Evolutionary conservation across 768 basidiomycete genomes (phyloP).

Genomic region (Tylopilus subfusipes): DNA sequence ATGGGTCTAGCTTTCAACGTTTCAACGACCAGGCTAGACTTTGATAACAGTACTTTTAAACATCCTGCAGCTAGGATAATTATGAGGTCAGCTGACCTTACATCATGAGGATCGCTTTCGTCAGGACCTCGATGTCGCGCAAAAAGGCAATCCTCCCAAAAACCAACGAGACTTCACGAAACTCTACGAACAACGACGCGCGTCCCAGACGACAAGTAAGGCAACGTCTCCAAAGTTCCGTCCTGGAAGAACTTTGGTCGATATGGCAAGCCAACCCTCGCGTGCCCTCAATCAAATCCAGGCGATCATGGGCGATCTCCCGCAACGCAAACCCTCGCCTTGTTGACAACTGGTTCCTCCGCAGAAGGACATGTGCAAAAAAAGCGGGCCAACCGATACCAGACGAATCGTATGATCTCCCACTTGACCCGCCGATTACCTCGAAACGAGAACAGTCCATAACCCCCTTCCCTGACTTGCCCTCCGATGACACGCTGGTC

Average conservation of each 20-base stretch:
- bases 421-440: conserved; percentile 1
- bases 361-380: conserved; percentile 25
- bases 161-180: neutral
- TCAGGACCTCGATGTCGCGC: conserved; percentile 11
- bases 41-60: neutral
- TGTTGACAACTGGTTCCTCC: conserved; percentile 27
- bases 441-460: conserved; percentile 14
- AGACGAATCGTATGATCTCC: conserved; percentile 22
- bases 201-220: conserved; percentile 3
- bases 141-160: conserved; percentile 1
- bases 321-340: conserved; percentile 18
- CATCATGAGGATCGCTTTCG: neutral
- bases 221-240: conserved; percentile 11
- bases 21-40: neutral
- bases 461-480: conserved; percentile 1
- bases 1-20: neutral
- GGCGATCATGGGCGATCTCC: conserved; percentile 26
- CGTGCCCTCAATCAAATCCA: conserved; percentile 27
- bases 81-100: conserved; percentile 11
- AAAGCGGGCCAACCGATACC: conserved; percentile 18
- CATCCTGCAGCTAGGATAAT: no score
- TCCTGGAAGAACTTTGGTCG: conserved; percentile 27
- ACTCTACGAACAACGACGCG: neutral
- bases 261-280: conserved; percentile 30
- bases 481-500: conserved; percentile 25